Evolutionary conservation across 306 rosid genomes (phyloP).

Genomic region (Acmispon strigosus): DNA sequence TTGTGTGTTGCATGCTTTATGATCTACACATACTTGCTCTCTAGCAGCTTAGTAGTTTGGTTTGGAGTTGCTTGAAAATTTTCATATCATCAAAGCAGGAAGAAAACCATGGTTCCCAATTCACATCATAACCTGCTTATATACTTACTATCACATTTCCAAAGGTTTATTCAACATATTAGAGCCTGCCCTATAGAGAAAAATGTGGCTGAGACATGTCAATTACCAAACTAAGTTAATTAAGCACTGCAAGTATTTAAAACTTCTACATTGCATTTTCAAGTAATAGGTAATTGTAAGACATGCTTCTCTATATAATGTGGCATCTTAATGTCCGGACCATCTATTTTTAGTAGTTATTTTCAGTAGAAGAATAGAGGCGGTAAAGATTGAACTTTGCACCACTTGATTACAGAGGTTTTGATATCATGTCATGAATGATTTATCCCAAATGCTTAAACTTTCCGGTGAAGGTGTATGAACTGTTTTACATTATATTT

Average conservation of each 20-base stretch:
- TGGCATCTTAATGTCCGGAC: background rate
- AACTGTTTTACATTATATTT: no score
- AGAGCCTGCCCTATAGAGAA: background rate
- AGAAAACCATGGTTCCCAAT: background rate
- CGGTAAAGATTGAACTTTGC: no score
- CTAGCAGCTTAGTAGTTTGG: background rate
- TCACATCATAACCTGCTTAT: background rate
- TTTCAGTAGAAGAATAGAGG: no score
- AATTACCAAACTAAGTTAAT: background rate
- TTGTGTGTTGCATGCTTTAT: background rate
- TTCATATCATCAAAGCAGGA: background rate
- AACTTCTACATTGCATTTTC: background rate
- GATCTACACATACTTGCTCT: background rate
- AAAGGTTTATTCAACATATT: background rate
- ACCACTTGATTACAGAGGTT: no score
- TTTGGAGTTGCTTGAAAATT: background rate
- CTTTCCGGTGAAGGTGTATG: no score
- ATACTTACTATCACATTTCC: background rate
- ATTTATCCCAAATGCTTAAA: no score
- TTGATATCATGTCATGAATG: no score
- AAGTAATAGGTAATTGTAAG: background rate
- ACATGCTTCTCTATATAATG: background rate
- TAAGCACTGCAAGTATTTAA: background rate
- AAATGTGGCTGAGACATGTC: background rate
- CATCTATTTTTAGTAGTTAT: background rate